These are phyloP conservation scores for Penicillium flavigenum DNA, from an alignment of 495 filamentous ascomycete species.

Conservation along the genomic window DNA sequence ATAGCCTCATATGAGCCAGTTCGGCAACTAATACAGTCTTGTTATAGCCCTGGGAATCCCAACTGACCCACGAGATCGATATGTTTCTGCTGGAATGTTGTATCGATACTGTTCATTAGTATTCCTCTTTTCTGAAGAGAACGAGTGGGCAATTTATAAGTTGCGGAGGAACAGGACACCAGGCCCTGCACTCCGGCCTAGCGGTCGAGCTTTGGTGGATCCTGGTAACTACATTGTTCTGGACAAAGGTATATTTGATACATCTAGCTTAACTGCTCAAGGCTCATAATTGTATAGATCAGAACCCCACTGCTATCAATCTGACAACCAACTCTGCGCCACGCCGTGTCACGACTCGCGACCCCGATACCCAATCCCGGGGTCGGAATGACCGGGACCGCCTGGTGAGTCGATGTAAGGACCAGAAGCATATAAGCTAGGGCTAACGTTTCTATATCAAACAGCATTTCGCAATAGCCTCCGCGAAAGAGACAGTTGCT, in stretches of 20 bases:
- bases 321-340: not conserved
- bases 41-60: no score
- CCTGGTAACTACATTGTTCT: constrained; percentile 3
- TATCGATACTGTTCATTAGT: not conserved
- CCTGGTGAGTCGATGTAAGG: not conserved
- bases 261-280: no score
- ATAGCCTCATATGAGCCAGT: no score
- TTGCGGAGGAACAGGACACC: not conserved
- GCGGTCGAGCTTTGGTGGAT: not conserved
- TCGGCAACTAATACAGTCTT: no score
- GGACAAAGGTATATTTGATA: not conserved
- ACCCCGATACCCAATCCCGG: not conserved
- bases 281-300: not conserved
- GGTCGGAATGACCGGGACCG: not conserved
- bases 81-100: not conserved
- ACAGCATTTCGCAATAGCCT: not conserved
- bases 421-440: no score
- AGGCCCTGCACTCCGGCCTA: not conserved
- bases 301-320: not conserved
- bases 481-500: not conserved
- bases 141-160: not conserved
- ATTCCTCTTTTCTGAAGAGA: not conserved
- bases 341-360: not conserved
- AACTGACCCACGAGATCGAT: no score
- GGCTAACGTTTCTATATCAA: not conserved